Percentiles rank a stretch among this genome's conserved stretches.
These are phyloP conservation scores for Phytophthora sansomeana DNA, from an alignment of 352 stramenopile species.

Conservation along the genomic window DNA sequence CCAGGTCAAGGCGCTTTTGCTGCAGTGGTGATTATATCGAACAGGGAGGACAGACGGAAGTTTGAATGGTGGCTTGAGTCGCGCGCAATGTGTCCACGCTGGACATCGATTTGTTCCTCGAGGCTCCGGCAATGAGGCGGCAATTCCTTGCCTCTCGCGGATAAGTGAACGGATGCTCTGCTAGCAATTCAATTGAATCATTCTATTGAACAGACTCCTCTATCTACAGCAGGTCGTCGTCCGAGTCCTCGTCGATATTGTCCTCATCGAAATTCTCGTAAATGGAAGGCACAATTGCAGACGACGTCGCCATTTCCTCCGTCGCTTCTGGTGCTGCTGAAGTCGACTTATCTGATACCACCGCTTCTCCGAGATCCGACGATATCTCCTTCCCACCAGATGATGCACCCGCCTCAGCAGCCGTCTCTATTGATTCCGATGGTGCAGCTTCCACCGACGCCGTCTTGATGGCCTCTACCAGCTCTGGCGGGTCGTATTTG, in stretches of 20 bases:
- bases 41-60: slow-evolving; percentile 37
- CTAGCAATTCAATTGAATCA: slow-evolving; percentile 11
- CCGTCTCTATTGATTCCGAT: neutral
- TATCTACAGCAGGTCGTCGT: slow-evolving; percentile 78
- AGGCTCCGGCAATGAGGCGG: slow-evolving; percentile 72
- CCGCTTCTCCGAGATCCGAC: too few species aligned
- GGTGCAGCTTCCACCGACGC: neutral
- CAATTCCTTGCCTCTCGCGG: slow-evolving; percentile 67
- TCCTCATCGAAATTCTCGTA: slow-evolving; percentile 79
- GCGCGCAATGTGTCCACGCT: slow-evolving; percentile 81
- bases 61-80: slow-evolving; percentile 75
- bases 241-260: slow-evolving; percentile 59
- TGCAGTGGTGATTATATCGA: neutral
- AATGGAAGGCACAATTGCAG: slow-evolving; percentile 44
- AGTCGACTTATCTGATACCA: neutral
- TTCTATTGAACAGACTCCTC: slow-evolving; percentile 17
- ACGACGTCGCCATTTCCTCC: neutral
- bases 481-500: slow-evolving; percentile 79
- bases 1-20: too few species aligned
- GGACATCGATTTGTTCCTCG: slow-evolving; percentile 82
- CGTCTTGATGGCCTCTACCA: slow-evolving; percentile 34
- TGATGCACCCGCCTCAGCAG: neutral
- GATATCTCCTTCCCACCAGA: neutral
- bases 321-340: slow-evolving; percentile 1
- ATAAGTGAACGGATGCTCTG: slow-evolving; percentile 11